These are phyloP conservation scores for Rhododendron henanense DNA, from an alignment of 148 eudicot species.

Conservation along the genomic window DNA sequence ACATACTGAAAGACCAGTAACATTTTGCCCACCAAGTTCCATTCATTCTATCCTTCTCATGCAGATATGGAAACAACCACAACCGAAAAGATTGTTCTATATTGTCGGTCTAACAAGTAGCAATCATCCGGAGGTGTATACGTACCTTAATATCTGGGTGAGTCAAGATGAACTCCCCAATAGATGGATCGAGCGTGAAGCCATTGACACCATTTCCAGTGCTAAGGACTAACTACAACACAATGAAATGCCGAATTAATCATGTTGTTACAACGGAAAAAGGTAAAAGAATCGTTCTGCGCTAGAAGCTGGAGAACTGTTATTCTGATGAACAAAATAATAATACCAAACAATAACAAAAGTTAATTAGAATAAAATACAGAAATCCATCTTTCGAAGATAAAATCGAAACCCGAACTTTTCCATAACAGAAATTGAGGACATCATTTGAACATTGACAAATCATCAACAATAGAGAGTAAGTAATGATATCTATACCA, in stretches of 20 bases:
- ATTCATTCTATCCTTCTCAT: background rate
- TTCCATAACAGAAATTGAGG: background rate
- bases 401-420: no score
- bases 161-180: slow-evolving; percentile 88
- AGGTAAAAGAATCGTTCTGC: background rate
- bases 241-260: background rate
- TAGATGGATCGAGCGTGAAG: slow-evolving; percentile 94
- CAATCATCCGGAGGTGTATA: background rate
- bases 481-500: slow-evolving; percentile 35
- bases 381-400: no score
- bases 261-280: background rate
- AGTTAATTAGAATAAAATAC: background rate
- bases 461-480: background rate
- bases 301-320: background rate
- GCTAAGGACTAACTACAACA: slow-evolving; percentile 75
- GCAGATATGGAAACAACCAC: background rate
- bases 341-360: background rate
- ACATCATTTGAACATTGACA: background rate
- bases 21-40: background rate
- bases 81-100: background rate
- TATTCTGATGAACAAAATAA: background rate
- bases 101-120: no score
- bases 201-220: slow-evolving; percentile 90
- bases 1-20: no score
- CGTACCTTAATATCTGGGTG: slow-evolving; percentile 85